These are phyloP conservation scores for Paramyrothecium roridum DNA, from an alignment of 2,329 filamentous ascomycete genomes.

Conservation along the genomic window DNA sequence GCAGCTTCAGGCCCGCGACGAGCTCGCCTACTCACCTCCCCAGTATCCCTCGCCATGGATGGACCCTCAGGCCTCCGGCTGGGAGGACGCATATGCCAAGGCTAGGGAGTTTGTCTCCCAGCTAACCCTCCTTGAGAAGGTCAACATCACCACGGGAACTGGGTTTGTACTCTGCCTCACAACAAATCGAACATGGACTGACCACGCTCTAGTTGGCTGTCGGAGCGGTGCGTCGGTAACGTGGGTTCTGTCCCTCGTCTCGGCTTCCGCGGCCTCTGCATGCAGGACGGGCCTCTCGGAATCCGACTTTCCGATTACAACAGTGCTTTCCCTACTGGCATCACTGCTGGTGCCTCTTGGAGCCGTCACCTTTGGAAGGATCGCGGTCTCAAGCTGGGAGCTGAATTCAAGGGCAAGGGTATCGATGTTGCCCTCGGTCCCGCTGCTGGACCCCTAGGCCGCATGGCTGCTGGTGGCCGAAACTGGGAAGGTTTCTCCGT, in stretches of 20 bases:
- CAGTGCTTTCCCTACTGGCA: constrained; percentile 76
- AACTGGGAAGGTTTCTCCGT: constrained; percentile 69
- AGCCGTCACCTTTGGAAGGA: constrained; percentile 64
- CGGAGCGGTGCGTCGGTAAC: constrained; percentile 76
- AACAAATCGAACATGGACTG: constrained; percentile 18
- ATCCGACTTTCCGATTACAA: constrained; percentile 75
- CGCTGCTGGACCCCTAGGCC: constrained; percentile 44
- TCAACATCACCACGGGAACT: constrained; percentile 89
- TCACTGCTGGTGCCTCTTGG: constrained; percentile 81
- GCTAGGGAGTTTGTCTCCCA: constrained; percentile 79
- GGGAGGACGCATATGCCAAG: constrained; percentile 72
- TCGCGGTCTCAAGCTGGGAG: constrained; percentile 44
- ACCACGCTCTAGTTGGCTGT: constrained; percentile 30
- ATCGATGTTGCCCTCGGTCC: constrained; percentile 66
- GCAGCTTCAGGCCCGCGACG: constrained; percentile 13
- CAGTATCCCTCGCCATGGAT: constrained; percentile 88
- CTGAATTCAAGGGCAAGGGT: constrained; percentile 72
- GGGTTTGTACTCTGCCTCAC: constrained; percentile 52
- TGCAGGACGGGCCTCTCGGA: constrained; percentile 83
- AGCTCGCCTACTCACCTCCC: constrained; percentile 47
- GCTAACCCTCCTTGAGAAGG: constrained; percentile 82
- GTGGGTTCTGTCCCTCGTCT: constrained; percentile 66
- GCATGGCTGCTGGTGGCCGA: constrained; percentile 42
- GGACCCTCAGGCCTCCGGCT: constrained; percentile 66
- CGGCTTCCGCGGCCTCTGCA: constrained; percentile 70